A percentile compares a stretch with the other conserved stretches of the same genome.
Evolutionary conservation across 345 rosid species (phyloP).

Genomic region (Salix udensis): DNA sequence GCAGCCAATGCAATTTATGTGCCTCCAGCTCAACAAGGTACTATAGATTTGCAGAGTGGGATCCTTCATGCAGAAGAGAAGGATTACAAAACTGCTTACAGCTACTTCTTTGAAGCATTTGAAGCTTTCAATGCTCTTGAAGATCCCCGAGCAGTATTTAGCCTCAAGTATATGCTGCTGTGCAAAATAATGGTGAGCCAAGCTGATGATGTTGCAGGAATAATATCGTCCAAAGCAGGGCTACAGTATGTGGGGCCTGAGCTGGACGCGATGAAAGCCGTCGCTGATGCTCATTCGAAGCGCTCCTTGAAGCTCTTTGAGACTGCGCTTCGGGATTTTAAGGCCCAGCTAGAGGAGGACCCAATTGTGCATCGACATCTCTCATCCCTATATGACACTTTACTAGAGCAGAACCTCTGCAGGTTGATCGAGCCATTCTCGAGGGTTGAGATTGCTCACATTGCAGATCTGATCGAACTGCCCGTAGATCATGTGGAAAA

Average conservation of each 20-base stretch:
- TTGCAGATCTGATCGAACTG: slow-evolving; percentile 75
- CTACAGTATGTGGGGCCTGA: slow-evolving; percentile 83
- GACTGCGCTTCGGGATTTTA: slow-evolving; percentile 72
- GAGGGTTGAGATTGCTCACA: slow-evolving; percentile 78
- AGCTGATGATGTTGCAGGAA: slow-evolving; percentile 90
- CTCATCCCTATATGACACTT: slow-evolving; percentile 81
- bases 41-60: slow-evolving; percentile 96
- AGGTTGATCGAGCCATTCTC: slow-evolving; percentile 95
- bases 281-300: slow-evolving; percentile 89
- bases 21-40: slow-evolving; percentile 93
- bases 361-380: slow-evolving; percentile 96
- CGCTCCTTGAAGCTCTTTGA: slow-evolving; percentile 82
- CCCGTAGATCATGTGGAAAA: slow-evolving; percentile 82
- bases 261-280: slow-evolving; percentile 95
- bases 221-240: slow-evolving; percentile 91
- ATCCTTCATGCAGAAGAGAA: slow-evolving; percentile 98
- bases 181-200: slow-evolving; percentile 98
- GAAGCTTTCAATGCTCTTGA: slow-evolving; percentile 93
- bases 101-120: slow-evolving; percentile 93
- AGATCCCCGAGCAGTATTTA: slow-evolving; percentile 79
- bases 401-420: slow-evolving; percentile 86
- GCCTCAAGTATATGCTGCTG: slow-evolving; percentile 85
- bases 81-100: slow-evolving; percentile 93
- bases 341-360: slow-evolving; percentile 85
- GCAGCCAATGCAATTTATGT: slow-evolving; percentile 96